Percentiles rank a stretch among this genome's conserved stretches.
Evolutionary conservation across 2,329 filamentous ascomycete genomes (phyloP).

Genomic region (Alternaria solani): DNA sequence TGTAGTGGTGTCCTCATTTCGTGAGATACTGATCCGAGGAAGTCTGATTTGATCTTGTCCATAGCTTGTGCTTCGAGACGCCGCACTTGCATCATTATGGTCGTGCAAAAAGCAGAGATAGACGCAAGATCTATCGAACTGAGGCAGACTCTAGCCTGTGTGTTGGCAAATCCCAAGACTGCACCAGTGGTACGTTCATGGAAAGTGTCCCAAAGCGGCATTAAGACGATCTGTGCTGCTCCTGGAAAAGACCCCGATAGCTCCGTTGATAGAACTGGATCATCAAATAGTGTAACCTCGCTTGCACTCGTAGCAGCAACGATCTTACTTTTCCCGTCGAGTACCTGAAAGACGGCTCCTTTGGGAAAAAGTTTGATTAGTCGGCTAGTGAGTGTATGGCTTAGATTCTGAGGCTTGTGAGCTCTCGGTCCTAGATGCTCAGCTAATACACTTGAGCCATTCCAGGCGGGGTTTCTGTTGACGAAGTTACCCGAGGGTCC

Average conservation of each 20-base stretch:
- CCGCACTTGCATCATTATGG: slow-evolving; percentile 16
- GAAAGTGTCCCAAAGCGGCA: slow-evolving; percentile 16
- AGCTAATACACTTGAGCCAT: slow-evolving; percentile 10
- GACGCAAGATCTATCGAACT: slow-evolving; percentile 13
- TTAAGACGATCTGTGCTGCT: slow-evolving; percentile 9
- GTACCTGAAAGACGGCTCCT: slow-evolving; percentile 8
- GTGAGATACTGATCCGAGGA: slow-evolving; percentile 14
- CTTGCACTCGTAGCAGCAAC: slow-evolving; percentile 10
- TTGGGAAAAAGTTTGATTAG: slow-evolving; percentile 8
- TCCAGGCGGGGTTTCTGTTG: slow-evolving; percentile 14
- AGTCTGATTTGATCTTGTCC: slow-evolving; percentile 16
- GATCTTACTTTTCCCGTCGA: slow-evolving; percentile 4
- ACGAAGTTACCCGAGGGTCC: slow-evolving; percentile 2
- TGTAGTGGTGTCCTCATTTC: slow-evolving; percentile 17
- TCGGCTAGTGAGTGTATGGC: background rate
- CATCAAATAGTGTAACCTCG: background rate
- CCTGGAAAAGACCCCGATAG: slow-evolving; percentile 2
- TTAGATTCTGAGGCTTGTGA: background rate
- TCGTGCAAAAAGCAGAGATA: slow-evolving; percentile 15
- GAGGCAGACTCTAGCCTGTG: slow-evolving; percentile 11
- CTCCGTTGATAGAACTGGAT: slow-evolving; percentile 3
- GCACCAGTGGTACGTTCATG: slow-evolving; percentile 14
- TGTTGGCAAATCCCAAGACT: slow-evolving; percentile 12
- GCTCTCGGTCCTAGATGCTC: slow-evolving; percentile 6
- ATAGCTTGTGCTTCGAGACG: slow-evolving; percentile 16